phyloP scores from a whole-genome alignment of 768 basidiomycete genomes.

The Kwoniella dendrophila region DNA sequence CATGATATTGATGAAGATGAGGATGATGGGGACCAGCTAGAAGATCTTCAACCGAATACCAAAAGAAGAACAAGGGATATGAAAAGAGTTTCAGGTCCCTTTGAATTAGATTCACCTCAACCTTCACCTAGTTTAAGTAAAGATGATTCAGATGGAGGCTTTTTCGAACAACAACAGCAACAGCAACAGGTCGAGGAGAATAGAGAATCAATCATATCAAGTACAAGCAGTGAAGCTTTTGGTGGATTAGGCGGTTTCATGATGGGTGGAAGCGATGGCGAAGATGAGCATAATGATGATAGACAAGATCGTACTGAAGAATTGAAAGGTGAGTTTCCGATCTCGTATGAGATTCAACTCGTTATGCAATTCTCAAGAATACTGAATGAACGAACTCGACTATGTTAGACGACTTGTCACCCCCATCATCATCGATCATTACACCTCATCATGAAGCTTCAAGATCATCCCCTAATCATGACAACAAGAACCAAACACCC shows the following conservation, averaged over 20 bases:
- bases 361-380: background rate
- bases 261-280: constrained; percentile 33
- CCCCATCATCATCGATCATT: constrained; percentile 17
- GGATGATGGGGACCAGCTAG: background rate
- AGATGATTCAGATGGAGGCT: constrained; percentile 10
- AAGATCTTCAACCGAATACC: background rate
- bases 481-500: background rate
- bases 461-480: no score
- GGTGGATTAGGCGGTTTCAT: constrained; percentile 53
- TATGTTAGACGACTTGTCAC: constrained; percentile 19
- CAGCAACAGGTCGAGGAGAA: background rate
- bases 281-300: constrained; percentile 14
- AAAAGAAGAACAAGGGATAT: background rate
- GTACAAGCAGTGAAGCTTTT: constrained; percentile 38
- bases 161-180: constrained; percentile 17
- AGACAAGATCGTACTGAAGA: constrained; percentile 16
- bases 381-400: background rate
- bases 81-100: constrained; percentile 39
- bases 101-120: constrained; percentile 45
- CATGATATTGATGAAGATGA: background rate
- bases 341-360: background rate
- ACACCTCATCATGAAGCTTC: constrained; percentile 24
- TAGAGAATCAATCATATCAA: constrained; percentile 33
- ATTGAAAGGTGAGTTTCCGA: constrained; percentile 19
- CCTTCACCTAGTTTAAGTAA: constrained; percentile 30